A percentile compares a stretch with the other conserved stretches of the same genome.
Conservation (phyloP, 805 yeast genomes). For the Yamadazyma kitorensis region DNA sequence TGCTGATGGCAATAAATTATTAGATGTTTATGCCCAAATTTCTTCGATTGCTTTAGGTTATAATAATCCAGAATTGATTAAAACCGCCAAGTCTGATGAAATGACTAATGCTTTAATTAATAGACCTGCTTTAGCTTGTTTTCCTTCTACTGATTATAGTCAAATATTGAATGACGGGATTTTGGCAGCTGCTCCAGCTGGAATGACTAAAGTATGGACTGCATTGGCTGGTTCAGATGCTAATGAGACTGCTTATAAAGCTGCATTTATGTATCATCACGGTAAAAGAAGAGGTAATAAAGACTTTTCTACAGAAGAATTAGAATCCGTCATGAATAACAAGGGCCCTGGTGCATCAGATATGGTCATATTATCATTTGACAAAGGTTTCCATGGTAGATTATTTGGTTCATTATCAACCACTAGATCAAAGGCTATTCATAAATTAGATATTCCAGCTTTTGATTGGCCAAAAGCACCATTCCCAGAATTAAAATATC, state of each 20-base stretch:
- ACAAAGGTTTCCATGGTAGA: slow-evolving; percentile 56
- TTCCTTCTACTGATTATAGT: slow-evolving; percentile 50
- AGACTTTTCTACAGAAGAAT: slow-evolving; percentile 46
- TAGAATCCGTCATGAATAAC: slow-evolving; percentile 48
- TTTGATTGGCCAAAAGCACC: slow-evolving; percentile 58
- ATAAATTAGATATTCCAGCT: slow-evolving; percentile 59
- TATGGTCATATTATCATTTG: slow-evolving; percentile 51
- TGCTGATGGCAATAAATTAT: slow-evolving; percentile 38
- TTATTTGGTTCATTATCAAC: slow-evolving; percentile 55
- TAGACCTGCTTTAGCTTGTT: slow-evolving; percentile 45
- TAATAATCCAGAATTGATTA: slow-evolving; percentile 39
- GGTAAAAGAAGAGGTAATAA: slow-evolving; percentile 49
- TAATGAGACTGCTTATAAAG: slow-evolving; percentile 68
- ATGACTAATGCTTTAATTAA: slow-evolving; percentile 41
- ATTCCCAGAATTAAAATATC: slow-evolving; percentile 41
- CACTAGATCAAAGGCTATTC: slow-evolving; percentile 55
- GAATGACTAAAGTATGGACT: slow-evolving; percentile 59
- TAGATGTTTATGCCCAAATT: slow-evolving; percentile 43
- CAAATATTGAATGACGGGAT: slow-evolving; percentile 48
- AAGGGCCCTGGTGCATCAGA: slow-evolving; percentile 52
- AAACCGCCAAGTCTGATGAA: slow-evolving; percentile 37
- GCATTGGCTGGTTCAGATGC: slow-evolving; percentile 69
- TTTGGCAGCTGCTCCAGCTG: slow-evolving; percentile 63
- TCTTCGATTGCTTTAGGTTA: slow-evolving; percentile 44
- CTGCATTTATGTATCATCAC: slow-evolving; percentile 65